A percentile compares a stretch with the other conserved stretches of the same genome.
Evolutionary conservation across 2,329 filamentous ascomycete species (phyloP).

Genomic region (Arthrobotrys iridis): DNA sequence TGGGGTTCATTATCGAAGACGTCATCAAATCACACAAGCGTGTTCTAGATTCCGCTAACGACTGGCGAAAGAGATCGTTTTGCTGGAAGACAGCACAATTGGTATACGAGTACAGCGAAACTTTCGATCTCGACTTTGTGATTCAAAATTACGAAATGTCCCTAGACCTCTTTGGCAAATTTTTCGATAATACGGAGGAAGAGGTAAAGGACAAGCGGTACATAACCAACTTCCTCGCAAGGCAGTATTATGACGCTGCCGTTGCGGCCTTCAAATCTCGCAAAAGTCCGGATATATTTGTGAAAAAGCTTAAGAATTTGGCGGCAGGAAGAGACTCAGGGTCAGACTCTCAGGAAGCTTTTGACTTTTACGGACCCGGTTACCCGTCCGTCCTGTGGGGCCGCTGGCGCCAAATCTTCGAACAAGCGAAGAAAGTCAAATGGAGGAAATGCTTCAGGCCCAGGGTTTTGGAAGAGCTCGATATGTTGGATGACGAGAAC

Average conservation of each 20-base stretch:
- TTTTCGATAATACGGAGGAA: neutral
- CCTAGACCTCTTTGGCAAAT: neutral
- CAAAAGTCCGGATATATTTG: neutral
- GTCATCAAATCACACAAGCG: neutral
- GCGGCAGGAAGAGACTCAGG: neutral
- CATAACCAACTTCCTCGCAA: conserved; percentile 1
- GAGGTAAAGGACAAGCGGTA: neutral
- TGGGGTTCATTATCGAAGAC: neutral
- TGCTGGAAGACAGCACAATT: neutral
- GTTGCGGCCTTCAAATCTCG: neutral
- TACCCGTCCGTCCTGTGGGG: neutral
- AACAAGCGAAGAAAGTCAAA: conserved; percentile 2
- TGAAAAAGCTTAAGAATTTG: neutral
- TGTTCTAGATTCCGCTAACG: neutral
- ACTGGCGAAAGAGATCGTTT: conserved; percentile 2
- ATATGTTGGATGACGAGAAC: neutral
- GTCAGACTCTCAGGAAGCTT: neutral
- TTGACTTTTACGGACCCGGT: conserved; percentile 4
- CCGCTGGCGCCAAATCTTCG: neutral
- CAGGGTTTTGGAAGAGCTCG: neutral
- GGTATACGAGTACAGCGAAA: neutral
- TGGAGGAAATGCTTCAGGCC: conserved; percentile 11
- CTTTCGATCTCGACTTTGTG: neutral
- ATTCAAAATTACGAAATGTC: neutral
- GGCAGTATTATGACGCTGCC: neutral